Evolutionary conservation across 768 basidiomycete genomes (phyloP).

Genomic region (Boletus coccyginus): DNA sequence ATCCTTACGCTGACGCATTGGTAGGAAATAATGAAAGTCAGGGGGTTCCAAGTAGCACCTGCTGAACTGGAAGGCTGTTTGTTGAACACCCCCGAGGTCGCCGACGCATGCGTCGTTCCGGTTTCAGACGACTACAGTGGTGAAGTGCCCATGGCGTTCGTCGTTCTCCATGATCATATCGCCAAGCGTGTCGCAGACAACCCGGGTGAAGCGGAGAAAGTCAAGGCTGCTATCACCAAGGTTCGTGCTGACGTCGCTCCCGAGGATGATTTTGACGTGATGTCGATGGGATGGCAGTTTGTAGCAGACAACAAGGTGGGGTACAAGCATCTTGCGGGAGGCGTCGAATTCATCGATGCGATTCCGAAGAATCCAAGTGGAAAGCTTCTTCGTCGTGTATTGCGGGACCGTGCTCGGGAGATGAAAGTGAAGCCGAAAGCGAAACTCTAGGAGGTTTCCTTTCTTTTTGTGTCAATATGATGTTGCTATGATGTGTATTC

Average conservation of each 20-base stretch:
- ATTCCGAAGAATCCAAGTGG: constrained; percentile 69
- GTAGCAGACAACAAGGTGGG: constrained; percentile 52
- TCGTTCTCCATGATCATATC: constrained; percentile 49
- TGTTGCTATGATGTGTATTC: no score
- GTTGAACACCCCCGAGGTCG: constrained; percentile 57
- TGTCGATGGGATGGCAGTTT: constrained; percentile 33
- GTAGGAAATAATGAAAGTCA: constrained; percentile 67
- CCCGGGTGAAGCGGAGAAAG: constrained; percentile 27
- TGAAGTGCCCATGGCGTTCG: constrained; percentile 68
- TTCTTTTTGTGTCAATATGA: neutral
- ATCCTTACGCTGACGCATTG: constrained; percentile 3
- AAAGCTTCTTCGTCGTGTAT: constrained; percentile 49
- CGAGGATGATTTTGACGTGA: constrained; percentile 1
- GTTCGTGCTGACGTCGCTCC: constrained; percentile 27
- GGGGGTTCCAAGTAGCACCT: constrained; percentile 72
- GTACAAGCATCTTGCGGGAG: constrained; percentile 60
- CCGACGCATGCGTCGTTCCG: constrained; percentile 62
- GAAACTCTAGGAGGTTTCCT: constrained; percentile 16
- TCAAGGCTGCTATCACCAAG: constrained; percentile 48
- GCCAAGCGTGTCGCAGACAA: constrained; percentile 32
- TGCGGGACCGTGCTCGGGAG: constrained; percentile 50
- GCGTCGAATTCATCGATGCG: constrained; percentile 50
- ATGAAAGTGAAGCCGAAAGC: constrained; percentile 17
- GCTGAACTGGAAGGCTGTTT: constrained; percentile 70
- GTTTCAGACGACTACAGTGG: constrained; percentile 69